These are phyloP conservation scores for Tetrahymena borealis DNA, from an alignment of 73 alveolate species.

Conservation along the genomic window DNA sequence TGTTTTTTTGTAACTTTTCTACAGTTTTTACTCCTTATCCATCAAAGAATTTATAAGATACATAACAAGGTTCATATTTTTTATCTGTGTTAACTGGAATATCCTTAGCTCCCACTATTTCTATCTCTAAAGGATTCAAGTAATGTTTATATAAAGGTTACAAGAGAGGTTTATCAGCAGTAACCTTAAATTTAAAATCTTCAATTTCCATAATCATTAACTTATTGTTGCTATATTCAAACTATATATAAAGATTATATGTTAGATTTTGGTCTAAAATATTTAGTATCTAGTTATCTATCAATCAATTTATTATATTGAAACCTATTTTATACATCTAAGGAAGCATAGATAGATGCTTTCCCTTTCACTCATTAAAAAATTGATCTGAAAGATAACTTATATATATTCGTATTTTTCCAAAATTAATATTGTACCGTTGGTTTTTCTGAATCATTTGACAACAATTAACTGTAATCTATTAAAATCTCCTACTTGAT, in stretches of 20 bases:
- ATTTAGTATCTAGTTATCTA: neutral
- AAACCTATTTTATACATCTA: too few species aligned
- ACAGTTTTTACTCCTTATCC: slow-evolving; percentile 28
- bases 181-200: slow-evolving; percentile 22
- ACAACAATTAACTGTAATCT: slow-evolving; percentile 25
- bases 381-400: too few species aligned
- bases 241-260: neutral
- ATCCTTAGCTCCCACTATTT: slow-evolving; percentile 21
- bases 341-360: too few species aligned
- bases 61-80: slow-evolving; percentile 36
- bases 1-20: slow-evolving; percentile 1
- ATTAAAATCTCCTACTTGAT: slow-evolving; percentile 17
- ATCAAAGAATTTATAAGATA: slow-evolving; percentile 21
- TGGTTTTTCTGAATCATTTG: neutral
- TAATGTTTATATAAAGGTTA: neutral
- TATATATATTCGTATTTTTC: too few species aligned
- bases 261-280: too few species aligned
- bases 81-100: slow-evolving; percentile 17
- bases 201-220: slow-evolving; percentile 27
- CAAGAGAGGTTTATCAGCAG: slow-evolving; percentile 31
- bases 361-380: too few species aligned
- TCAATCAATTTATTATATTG: too few species aligned
- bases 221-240: slow-evolving; percentile 9
- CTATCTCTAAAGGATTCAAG: slow-evolving; percentile 30
- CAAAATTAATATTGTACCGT: neutral